Evolutionary conservation across 306 rosid species (phyloP).

Genomic region (Glycine soja): DNA sequence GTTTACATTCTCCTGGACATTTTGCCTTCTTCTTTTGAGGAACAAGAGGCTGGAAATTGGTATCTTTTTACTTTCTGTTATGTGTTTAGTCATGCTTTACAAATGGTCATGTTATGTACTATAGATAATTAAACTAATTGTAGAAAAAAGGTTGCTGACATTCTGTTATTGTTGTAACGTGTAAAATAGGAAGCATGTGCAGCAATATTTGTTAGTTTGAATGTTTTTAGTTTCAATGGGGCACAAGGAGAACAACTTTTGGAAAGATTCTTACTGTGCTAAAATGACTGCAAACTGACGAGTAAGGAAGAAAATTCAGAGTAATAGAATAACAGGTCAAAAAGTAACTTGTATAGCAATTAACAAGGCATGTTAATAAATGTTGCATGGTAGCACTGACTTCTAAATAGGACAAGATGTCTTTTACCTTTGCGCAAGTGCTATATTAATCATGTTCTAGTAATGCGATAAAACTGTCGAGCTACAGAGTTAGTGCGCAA

Average conservation of each 20-base stretch:
- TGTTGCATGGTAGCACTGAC: conserved; percentile 22
- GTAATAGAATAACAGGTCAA: conserved; percentile 8
- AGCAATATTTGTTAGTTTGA: conserved; percentile 4
- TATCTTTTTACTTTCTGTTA: conserved; percentile 28
- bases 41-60: conserved; percentile 35
- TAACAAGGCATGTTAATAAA: conserved; percentile 18
- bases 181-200: not conserved
- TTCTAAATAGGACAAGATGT: conserved; percentile 31
- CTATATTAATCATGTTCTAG: conserved; percentile 7
- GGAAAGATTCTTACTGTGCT: not conserved
- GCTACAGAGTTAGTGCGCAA: not conserved
- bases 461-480: not conserved
- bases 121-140: not conserved
- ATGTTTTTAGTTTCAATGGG: not conserved
- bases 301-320: conserved; percentile 6
- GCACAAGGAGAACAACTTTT: not conserved
- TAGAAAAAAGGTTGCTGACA: not conserved
- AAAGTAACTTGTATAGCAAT: not conserved
- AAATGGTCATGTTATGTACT: conserved; percentile 7
- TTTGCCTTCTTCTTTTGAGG: conserved; percentile 31
- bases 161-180: not conserved
- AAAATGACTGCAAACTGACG: conserved; percentile 17
- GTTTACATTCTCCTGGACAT: conserved; percentile 52
- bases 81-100: conserved; percentile 21
- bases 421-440: conserved; percentile 22